A percentile compares a stretch with the other conserved stretches of the same genome.
Conservation (phyloP, 2,329 filamentous ascomycete species). For the Phialemoniopsis sp. region DNA sequence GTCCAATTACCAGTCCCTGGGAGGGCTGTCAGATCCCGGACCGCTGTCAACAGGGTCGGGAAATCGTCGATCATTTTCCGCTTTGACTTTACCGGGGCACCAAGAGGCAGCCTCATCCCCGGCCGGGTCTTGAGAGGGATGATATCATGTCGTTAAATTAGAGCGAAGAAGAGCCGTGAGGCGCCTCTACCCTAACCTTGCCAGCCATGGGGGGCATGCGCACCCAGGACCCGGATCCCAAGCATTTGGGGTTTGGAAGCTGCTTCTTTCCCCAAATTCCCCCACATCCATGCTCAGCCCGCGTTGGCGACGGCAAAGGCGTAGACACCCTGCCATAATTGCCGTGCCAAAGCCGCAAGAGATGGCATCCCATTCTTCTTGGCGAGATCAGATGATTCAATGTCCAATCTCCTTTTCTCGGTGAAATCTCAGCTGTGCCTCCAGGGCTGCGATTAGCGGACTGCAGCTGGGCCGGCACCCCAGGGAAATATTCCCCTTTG, state of each 20-base stretch:
- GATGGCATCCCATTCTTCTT: background rate
- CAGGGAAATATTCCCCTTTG: background rate
- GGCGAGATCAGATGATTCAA: background rate
- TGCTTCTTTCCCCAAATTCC: background rate
- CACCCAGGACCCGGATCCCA: background rate
- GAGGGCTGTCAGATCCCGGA: background rate
- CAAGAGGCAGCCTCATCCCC: background rate
- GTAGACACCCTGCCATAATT: background rate
- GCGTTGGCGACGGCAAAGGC: background rate
- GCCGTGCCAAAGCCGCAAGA: background rate
- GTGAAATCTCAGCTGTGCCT: conserved; percentile 1
- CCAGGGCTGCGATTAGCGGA: background rate
- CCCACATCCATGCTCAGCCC: background rate
- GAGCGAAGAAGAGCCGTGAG: conserved; percentile 1
- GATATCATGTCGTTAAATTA: conserved; percentile 1
- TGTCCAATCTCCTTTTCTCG: background rate
- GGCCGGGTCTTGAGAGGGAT: background rate
- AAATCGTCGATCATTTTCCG: background rate
- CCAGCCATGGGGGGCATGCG: background rate
- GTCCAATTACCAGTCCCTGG: background rate
- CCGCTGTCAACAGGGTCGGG: background rate
- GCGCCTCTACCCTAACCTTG: background rate
- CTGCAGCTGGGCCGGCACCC: too few relatives aligned
- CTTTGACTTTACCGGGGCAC: background rate
- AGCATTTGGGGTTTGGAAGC: background rate